A percentile compares a stretch with the other conserved stretches of the same genome.
Conservation (phyloP, 2,329 filamentous ascomycete species). For the Pseudogymnoascus destructans region DNA sequence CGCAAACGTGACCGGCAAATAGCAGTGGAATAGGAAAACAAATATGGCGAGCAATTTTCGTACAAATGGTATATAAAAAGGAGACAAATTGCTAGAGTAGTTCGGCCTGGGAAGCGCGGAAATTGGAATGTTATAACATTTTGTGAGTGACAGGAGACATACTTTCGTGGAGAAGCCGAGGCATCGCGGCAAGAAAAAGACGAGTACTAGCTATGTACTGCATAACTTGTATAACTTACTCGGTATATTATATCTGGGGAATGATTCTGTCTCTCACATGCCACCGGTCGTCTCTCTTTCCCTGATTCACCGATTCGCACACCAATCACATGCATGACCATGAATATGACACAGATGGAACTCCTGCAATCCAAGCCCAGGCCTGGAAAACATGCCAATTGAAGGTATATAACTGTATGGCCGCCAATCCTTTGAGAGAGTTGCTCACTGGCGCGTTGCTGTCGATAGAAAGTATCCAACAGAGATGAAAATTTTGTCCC, state of each 20-base stretch:
- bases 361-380: neutral
- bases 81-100: neutral
- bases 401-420: too few relatives aligned
- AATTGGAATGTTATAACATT: conserved; percentile 5
- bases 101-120: neutral
- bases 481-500: too few relatives aligned
- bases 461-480: neutral
- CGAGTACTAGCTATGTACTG: neutral
- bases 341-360: neutral
- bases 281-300: neutral
- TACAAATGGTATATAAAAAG: conserved; percentile 7
- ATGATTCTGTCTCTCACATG: neutral
- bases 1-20: neutral
- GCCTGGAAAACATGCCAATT: too few relatives aligned
- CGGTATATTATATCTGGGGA: conserved; percentile 1
- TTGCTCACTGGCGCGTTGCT: neutral
- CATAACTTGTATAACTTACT: neutral
- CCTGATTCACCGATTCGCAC: neutral
- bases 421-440: neutral
- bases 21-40: neutral
- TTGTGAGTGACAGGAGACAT: neutral
- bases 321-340: conserved; percentile 2
- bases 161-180: conserved; percentile 5
- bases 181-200: neutral
- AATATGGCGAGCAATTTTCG: conserved; percentile 1